A percentile compares a stretch with the other conserved stretches of the same genome.
These are phyloP conservation scores for Tylopilus sp. DNA, from an alignment of 768 basidiomycete genomes.

Conservation along the genomic window DNA sequence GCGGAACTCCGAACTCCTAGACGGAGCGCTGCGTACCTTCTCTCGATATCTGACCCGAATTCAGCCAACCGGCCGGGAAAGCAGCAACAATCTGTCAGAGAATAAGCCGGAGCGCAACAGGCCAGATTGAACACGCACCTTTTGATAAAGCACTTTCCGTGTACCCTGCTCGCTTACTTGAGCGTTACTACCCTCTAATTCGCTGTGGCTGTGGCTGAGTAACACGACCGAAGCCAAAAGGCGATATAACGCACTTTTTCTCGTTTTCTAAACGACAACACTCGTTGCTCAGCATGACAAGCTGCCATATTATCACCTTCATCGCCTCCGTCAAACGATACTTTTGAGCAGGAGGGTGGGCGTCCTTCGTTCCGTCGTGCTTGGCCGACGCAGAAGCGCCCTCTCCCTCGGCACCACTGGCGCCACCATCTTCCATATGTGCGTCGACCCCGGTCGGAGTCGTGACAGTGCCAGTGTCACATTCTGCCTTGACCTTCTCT, in stretches of 20 bases:
- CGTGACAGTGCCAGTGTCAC: conserved; percentile 32
- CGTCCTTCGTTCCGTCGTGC: conserved; percentile 33
- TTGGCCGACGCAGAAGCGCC: conserved; percentile 18
- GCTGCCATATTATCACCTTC: conserved; percentile 76
- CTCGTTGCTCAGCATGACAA: conserved; percentile 80
- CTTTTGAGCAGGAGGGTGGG: conserved; percentile 70
- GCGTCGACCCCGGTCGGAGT: conserved; percentile 24
- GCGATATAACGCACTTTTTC: conserved; percentile 45
- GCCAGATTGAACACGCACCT: conserved; percentile 38
- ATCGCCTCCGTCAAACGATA: conserved; percentile 78
- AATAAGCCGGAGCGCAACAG: not conserved
- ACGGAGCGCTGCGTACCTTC: conserved; percentile 57
- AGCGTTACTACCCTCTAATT: conserved; percentile 63
- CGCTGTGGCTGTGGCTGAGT: conserved; percentile 23
- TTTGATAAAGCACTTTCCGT: conserved; percentile 78
- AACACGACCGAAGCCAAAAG: not conserved
- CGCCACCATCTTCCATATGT: conserved; percentile 32
- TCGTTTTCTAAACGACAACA: conserved; percentile 67
- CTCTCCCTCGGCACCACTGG: conserved; percentile 26
- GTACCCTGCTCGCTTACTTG: conserved; percentile 79
- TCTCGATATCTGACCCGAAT: conserved; percentile 80
- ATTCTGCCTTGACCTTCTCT: conserved; percentile 48
- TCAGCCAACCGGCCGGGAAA: conserved; percentile 83
- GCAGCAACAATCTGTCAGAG: conserved; percentile 61
- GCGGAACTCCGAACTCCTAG: not conserved